phyloP scores from a whole-genome alignment of 225 moss, liverwort and hornwort species.

The Polytrichum commune region DNA sequence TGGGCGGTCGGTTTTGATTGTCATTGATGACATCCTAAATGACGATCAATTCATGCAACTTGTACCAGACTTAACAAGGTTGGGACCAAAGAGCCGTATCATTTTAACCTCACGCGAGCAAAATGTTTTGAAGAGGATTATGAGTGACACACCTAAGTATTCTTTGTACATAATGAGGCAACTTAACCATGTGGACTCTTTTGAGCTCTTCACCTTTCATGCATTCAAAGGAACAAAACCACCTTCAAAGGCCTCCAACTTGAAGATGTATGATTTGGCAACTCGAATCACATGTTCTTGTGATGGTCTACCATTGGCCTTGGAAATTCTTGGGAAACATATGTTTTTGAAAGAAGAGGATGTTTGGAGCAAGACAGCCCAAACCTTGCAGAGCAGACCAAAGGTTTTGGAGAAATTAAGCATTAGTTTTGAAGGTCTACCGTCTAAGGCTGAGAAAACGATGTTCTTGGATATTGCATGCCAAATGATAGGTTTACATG shows the following conservation, averaged over 20 bases:
- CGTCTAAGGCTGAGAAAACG: neutral
- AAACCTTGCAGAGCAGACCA: neutral
- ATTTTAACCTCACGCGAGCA: constrained; percentile 20
- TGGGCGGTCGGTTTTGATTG: constrained; percentile 19
- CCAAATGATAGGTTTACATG: constrained; percentile 8
- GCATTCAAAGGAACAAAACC: neutral
- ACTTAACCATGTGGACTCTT: neutral
- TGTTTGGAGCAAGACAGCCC: constrained; percentile 11
- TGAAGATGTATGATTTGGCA: constrained; percentile 13
- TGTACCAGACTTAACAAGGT: constrained; percentile 18
- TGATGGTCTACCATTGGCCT: constrained; percentile 29
- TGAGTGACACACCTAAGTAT: neutral
- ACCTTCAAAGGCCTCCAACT: too few species aligned
- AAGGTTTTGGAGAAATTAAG: neutral
- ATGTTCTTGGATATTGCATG: constrained; percentile 17
- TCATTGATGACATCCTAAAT: constrained; percentile 25
- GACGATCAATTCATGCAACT: constrained; percentile 18
- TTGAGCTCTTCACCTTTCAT: constrained; percentile 25
- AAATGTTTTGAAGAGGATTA: neutral
- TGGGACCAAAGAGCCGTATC: constrained; percentile 29
- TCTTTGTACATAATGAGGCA: constrained; percentile 3
- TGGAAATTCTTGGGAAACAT: constrained; percentile 21
- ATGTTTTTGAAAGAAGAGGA: neutral
- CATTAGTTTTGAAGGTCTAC: constrained; percentile 9
- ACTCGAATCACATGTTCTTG: constrained; percentile 4